A percentile compares a stretch with the other conserved stretches of the same genome.
phyloP scores from a whole-genome alignment of 2,329 filamentous ascomycete genomes.

The Epichloe sylvatica region DNA sequence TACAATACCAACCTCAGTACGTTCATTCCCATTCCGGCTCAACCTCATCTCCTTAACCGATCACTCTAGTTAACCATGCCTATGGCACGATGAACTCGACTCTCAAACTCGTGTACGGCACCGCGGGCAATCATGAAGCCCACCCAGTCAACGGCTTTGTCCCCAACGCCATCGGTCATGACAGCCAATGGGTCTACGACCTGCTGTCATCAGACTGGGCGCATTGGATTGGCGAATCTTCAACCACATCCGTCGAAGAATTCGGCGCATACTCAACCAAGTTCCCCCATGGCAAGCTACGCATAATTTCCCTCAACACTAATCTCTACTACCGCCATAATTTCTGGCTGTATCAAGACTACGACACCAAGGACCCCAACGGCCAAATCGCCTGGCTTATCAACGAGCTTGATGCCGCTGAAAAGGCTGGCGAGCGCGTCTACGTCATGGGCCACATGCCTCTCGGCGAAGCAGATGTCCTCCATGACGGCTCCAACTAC shows the following conservation, averaged over 20 bases:
- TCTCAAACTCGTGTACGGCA: constrained; percentile 33
- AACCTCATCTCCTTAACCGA: constrained; percentile 14
- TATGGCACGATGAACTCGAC: constrained; percentile 31
- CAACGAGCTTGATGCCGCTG: constrained; percentile 36
- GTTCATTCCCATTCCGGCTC: constrained; percentile 1
- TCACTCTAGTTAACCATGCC: constrained; percentile 25
- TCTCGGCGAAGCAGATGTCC: constrained; percentile 33
- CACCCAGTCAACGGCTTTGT: constrained; percentile 37
- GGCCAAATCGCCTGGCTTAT: constrained; percentile 40
- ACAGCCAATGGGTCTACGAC: constrained; percentile 39
- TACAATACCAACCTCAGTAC: constrained; percentile 20
- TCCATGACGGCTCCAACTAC: constrained; percentile 38
- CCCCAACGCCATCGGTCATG: constrained; percentile 21
- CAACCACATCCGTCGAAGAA: constrained; percentile 17
- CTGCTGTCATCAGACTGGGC: constrained; percentile 32
- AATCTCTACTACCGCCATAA: constrained; percentile 44
- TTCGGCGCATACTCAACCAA: constrained; percentile 36
- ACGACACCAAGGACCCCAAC: constrained; percentile 33
- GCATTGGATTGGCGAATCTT: constrained; percentile 28
- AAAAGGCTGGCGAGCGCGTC: constrained; percentile 36
- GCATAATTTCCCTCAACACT: constrained; percentile 46
- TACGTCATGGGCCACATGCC: constrained; percentile 47
- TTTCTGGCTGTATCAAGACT: constrained; percentile 37
- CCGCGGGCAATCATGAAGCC: constrained; percentile 43
- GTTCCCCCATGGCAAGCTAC: constrained; percentile 30